Evolutionary conservation across 73 alveolate species (phyloP).

Genomic region (Effrenium voratum): DNA sequence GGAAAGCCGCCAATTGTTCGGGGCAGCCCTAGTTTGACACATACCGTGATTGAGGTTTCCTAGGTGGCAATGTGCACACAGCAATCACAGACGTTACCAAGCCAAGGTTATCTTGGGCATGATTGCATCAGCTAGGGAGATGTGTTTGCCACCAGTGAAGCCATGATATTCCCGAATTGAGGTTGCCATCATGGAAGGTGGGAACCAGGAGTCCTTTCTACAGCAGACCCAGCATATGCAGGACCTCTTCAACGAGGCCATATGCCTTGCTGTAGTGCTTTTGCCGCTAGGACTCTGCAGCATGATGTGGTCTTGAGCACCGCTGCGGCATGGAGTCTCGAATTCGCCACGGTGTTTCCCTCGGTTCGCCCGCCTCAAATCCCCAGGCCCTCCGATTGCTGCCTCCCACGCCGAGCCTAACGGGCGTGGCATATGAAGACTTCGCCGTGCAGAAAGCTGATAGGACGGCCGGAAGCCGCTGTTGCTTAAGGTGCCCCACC

Average conservation of each 20-base stretch:
- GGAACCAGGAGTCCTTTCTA: slow-evolving; percentile 37
- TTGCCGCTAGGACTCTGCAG: background rate
- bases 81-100: no score
- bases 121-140: background rate
- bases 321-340: background rate
- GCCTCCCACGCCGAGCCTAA: slow-evolving; percentile 53
- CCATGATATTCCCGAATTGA: background rate
- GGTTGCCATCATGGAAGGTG: slow-evolving; percentile 20
- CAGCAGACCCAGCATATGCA: slow-evolving; percentile 29
- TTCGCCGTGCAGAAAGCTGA: slow-evolving; percentile 17
- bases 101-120: no score
- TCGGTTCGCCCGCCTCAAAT: background rate
- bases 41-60: no score
- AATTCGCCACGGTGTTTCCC: background rate
- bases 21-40: no score
- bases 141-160: background rate
- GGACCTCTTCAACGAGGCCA: slow-evolving; percentile 58
- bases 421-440: slow-evolving; percentile 78
- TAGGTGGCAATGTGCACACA: no score
- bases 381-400: slow-evolving; percentile 52
- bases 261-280: background rate
- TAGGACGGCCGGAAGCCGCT: slow-evolving; percentile 25
- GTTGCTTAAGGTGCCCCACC: no score
- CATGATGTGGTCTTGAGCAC: background rate
- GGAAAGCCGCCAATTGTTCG: no score